phyloP scores from a whole-genome alignment of 768 basidiomycete genomes.

The Russula compacta region DNA sequence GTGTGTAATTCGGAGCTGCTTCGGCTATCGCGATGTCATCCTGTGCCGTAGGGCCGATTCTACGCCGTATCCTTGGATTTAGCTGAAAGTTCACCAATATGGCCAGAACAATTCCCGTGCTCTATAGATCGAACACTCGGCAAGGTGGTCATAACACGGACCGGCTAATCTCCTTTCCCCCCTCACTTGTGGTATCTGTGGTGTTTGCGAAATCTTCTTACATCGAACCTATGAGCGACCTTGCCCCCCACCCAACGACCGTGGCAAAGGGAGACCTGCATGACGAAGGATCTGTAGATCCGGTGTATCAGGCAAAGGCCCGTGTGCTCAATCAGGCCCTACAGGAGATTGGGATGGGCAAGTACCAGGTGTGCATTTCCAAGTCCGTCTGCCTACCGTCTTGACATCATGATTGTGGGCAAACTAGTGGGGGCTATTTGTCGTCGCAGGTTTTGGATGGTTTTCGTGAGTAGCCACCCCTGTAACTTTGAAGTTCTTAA shows the following conservation, averaged over 20 bases:
- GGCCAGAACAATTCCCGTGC: too few species aligned
- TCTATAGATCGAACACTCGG: too few species aligned
- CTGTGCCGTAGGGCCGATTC: too few species aligned
- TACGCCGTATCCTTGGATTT: too few species aligned
- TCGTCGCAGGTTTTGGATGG: slow-evolving; percentile 69
- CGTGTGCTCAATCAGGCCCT: slow-evolving; percentile 49
- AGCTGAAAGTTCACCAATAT: too few species aligned
- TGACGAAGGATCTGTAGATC: slow-evolving; percentile 34
- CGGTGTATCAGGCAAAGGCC: slow-evolving; percentile 51
- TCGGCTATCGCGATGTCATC: not conserved
- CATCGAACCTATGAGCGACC: not conserved
- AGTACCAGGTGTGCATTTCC: slow-evolving; percentile 41
- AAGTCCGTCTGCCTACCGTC: not conserved
- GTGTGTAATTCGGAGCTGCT: too few species aligned
- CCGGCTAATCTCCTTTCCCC: too few species aligned
- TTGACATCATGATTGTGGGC: not conserved
- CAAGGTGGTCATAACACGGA: too few species aligned
- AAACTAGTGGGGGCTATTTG: slow-evolving; percentile 49
- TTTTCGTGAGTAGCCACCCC: slow-evolving; percentile 43
- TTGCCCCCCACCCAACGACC: not conserved
- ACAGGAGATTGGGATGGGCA: slow-evolving; percentile 65
- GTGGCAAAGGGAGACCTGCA: slow-evolving; percentile 7
- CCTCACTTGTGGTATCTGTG: not conserved
- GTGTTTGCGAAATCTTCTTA: not conserved
- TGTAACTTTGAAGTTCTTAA: not conserved